Base-by-base conservation (phyloP, 2,329 filamentous ascomycete genomes). In the Fusarium proliferatum region DNA sequence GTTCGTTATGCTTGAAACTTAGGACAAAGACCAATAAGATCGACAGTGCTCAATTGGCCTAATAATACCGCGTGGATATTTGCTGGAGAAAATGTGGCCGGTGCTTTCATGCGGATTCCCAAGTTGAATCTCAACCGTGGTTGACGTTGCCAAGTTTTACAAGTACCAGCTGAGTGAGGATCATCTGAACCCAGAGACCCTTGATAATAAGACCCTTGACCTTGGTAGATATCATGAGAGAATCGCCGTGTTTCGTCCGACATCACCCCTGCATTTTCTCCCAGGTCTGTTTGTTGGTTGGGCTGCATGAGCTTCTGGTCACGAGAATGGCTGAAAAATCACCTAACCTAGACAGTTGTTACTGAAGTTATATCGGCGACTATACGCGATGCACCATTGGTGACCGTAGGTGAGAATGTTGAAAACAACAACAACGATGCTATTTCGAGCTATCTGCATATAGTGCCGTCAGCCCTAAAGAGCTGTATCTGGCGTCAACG, bases 331-430 rank as follows among this genome's bases (percentile, higher is more conserved):
- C 52, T 36, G 34, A n/a, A 28, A 43, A 49, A 16, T n/a, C 36
- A 45, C 41, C 52, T 42, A 46, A 64, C 48, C 33, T 55, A 33
- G 64, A 56, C n/a, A 48, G 34, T 28, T 60, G 51, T 49, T 39
- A 38, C 28, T 41, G 53, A 69, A 61, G 38, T 30, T 43, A 30
- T 60, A 58, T 17, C 26, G 64, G 75, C 74, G 75, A 77, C 63
- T 77, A 72, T 51, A 49, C 17, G 34, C 33, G 26, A 17, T 51
- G 51, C 28, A 52, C 61, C 16, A 77, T 78, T 77, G 76, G 72
- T 41, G 57, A 57, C 4, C 13, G 10, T 43, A 39, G 13, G 45
- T 49, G 30, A 51, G 28, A 46, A 16, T 61, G 15, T n/a, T 30
- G 33, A 61, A 61, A 53, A 62, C 48, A 46, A 56, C 11, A 48